phyloP scores from a whole-genome alignment of 352 stramenopile species.

The Elongisporangium senticosum region DNA sequence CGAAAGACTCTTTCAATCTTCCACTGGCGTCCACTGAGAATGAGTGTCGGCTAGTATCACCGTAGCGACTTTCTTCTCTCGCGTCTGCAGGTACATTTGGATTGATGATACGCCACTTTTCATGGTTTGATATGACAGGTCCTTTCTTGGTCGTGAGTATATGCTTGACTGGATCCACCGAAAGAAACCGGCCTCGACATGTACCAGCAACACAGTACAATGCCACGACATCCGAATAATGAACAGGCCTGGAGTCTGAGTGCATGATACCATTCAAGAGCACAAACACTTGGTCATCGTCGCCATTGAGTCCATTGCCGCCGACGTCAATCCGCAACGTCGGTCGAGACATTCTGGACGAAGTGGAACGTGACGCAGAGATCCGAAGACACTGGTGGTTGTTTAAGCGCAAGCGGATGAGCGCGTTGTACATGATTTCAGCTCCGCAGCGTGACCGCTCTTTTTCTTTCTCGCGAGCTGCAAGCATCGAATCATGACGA shows the following conservation, averaged over 20 bases:
- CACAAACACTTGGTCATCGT: conserved; percentile 76
- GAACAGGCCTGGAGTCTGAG: conserved; percentile 59
- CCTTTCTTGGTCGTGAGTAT: conserved; percentile 64
- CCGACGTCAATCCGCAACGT: conserved; percentile 38
- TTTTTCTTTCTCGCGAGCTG: conserved; percentile 24
- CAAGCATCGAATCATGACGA: neutral
- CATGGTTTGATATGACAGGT: conserved; percentile 64
- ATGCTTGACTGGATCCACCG: conserved; percentile 49
- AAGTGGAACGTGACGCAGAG: conserved; percentile 7
- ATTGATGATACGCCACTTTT: conserved; percentile 79
- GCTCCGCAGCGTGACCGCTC: conserved; percentile 62
- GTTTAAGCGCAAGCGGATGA: conserved; percentile 58
- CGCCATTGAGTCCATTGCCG: conserved; percentile 60
- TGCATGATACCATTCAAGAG: conserved; percentile 69
- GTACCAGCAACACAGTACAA: conserved; percentile 69
- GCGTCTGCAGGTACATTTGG: conserved; percentile 26
- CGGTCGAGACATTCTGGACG: neutral
- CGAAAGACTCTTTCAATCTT: conserved; percentile 23
- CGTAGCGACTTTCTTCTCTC: conserved; percentile 9
- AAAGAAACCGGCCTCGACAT: conserved; percentile 70
- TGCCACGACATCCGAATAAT: conserved; percentile 71
- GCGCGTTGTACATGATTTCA: conserved; percentile 68
- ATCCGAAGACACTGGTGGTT: conserved; percentile 69
- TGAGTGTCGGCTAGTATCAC: conserved; percentile 1
- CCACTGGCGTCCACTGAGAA: neutral